Conservation (phyloP, 2,329 filamentous ascomycete species). For the Xylaria sp. region DNA sequence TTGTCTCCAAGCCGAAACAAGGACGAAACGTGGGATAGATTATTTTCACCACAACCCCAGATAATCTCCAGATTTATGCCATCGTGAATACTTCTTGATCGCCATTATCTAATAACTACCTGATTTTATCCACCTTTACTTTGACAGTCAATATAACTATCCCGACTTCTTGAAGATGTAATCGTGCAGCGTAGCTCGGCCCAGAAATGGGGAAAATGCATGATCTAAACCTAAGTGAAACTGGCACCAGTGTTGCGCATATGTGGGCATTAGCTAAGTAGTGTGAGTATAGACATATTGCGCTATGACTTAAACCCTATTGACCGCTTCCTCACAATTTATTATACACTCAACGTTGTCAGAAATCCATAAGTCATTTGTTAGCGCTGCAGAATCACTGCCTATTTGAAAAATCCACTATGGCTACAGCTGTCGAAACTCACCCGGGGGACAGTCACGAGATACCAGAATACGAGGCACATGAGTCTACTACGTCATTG, state of each 20-base stretch:
- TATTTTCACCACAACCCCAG: neutral
- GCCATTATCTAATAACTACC: neutral
- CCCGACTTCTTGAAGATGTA: neutral
- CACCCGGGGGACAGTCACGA: slow-evolving; percentile 48
- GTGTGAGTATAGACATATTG: neutral
- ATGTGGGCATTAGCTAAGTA: no score
- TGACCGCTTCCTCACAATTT: neutral
- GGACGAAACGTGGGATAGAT: neutral
- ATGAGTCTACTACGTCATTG: slow-evolving; percentile 50
- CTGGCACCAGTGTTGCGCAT: neutral
- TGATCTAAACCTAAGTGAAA: slow-evolving; percentile 23
- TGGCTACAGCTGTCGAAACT: slow-evolving; percentile 17
- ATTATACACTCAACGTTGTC: neutral
- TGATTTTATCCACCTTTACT: neutral
- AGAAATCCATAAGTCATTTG: neutral
- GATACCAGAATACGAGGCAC: slow-evolving; percentile 43
- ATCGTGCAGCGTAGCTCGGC: neutral
- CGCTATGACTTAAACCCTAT: neutral
- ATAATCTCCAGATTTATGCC: neutral
- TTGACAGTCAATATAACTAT: neutral
- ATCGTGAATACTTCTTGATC: neutral
- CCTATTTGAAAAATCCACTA: neutral
- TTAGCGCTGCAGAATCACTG: neutral
- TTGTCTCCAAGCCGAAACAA: neutral
- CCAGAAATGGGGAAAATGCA: neutral